Percentiles rank a stretch among this genome's conserved stretches.
phyloP scores from a whole-genome alignment of 441 rosid genomes.

The Eruca vesicaria region DNA sequence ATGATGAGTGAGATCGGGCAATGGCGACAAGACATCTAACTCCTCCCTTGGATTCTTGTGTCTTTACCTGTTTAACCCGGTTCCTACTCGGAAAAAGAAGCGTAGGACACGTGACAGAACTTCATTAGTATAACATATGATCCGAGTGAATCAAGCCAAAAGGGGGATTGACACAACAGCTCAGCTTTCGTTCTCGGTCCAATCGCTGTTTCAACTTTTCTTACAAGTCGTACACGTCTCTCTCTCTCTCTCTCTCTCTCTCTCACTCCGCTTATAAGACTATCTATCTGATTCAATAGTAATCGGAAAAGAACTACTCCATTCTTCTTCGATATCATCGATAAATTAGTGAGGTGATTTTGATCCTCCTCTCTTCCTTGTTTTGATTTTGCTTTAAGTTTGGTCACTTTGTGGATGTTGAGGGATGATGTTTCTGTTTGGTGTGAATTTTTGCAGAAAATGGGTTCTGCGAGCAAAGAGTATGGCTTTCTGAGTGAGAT shows the following conservation, averaged over 20 bases:
- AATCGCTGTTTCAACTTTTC: not conserved
- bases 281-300: not conserved
- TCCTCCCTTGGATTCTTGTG: not conserved
- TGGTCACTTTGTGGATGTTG: too few species aligned
- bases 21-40: not conserved
- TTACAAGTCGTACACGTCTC: slow-evolving; percentile 30
- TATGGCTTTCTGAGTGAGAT: slow-evolving; percentile 76
- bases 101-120: slow-evolving; percentile 16
- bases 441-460: slow-evolving; percentile 33
- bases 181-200: slow-evolving; percentile 15
- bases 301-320: not conserved
- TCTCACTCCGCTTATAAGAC: not conserved
- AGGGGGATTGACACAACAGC: not conserved
- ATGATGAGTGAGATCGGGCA: not conserved
- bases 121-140: too few species aligned
- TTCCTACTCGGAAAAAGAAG: not conserved
- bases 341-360: too few species aligned
- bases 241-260: slow-evolving; percentile 4
- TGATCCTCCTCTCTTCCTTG: too few species aligned
- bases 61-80: not conserved
- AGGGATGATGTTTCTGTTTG: too few species aligned
- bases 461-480: slow-evolving; percentile 66
- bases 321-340: slow-evolving; percentile 12
- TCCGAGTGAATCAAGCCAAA: slow-evolving; percentile 4
- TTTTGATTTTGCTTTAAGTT: too few species aligned